phyloP scores from a whole-genome alignment of 768 basidiomycete genomes.

The Mycena rosella region DNA sequence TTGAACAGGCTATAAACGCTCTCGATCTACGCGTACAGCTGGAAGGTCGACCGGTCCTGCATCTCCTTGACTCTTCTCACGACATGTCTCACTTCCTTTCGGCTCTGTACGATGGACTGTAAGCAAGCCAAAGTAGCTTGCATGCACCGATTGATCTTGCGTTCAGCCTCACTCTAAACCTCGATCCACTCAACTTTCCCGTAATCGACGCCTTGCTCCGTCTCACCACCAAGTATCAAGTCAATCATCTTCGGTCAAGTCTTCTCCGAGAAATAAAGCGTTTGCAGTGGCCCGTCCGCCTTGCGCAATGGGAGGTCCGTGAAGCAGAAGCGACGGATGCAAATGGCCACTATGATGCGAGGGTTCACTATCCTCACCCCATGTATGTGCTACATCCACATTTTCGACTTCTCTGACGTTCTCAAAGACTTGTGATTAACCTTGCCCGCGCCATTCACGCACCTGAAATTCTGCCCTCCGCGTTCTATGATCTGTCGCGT shows the following conservation, averaged over 20 bases:
- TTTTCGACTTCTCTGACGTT: slow-evolving; percentile 22
- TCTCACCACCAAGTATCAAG: slow-evolving; percentile 73
- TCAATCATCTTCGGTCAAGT: slow-evolving; percentile 68
- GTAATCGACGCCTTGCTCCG: slow-evolving; percentile 68
- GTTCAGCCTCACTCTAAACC: slow-evolving; percentile 59
- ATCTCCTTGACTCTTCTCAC: slow-evolving; percentile 66
- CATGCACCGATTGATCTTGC: slow-evolving; percentile 33
- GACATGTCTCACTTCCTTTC: slow-evolving; percentile 71
- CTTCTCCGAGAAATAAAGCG: slow-evolving; percentile 64
- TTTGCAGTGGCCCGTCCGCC: slow-evolving; percentile 70
- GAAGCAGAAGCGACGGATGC: slow-evolving; percentile 68
- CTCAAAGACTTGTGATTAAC: slow-evolving; percentile 71
- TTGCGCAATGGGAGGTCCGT: slow-evolving; percentile 74
- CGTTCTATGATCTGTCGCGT: slow-evolving; percentile 86
- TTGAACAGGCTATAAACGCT: slow-evolving; percentile 56
- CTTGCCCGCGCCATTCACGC: slow-evolving; percentile 70
- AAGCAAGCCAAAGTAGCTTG: slow-evolving; percentile 45
- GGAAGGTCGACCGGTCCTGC: slow-evolving; percentile 70
- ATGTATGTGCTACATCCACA: slow-evolving; percentile 60
- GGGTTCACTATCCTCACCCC: slow-evolving; percentile 70
- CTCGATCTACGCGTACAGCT: slow-evolving; percentile 52
- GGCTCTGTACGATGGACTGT: slow-evolving; percentile 82
- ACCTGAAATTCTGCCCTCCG: slow-evolving; percentile 74
- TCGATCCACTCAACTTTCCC: slow-evolving; percentile 65
- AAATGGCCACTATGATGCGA: slow-evolving; percentile 68